Conservation (phyloP, 345 rosid species). For the Abelmoschus esculentus region DNA sequence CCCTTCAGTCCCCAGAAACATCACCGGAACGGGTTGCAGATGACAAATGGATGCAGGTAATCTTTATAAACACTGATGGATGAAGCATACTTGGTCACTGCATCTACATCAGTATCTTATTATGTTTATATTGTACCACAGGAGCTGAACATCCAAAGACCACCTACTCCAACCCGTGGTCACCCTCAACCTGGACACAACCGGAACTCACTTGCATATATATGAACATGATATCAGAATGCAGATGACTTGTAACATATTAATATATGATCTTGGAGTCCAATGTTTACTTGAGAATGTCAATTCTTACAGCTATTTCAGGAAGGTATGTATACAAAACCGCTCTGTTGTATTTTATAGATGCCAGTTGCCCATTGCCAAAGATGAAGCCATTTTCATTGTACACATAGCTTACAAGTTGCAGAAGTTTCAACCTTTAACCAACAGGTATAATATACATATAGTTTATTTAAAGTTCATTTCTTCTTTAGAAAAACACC, state of each 20-base stretch:
- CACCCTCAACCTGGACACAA: constrained; percentile 86
- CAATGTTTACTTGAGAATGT: not conserved
- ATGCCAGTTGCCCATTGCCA: not conserved
- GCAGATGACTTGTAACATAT: not conserved
- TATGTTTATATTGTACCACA: constrained; percentile 18
- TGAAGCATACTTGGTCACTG: not conserved
- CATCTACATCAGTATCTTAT: not conserved
- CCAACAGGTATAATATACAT: not conserved
- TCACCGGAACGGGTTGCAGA: constrained; percentile 79
- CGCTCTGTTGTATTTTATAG: not conserved
- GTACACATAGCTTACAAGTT: not conserved
- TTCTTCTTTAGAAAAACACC: not conserved
- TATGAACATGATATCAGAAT: constrained; percentile 40
- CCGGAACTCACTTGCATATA: constrained; percentile 91
- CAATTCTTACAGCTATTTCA: not conserved
- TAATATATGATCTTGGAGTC: not conserved
- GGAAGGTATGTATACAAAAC: not conserved
- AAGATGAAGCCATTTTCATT: not conserved
- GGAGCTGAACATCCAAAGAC: constrained; percentile 99
- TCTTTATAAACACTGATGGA: not conserved
- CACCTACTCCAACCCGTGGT: constrained; percentile 98
- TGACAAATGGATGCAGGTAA: constrained; percentile 96
- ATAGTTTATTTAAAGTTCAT: not conserved
- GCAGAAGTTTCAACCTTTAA: not conserved
- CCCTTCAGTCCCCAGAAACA: constrained; percentile 79